phyloP scores from a whole-genome alignment of 2,329 filamentous ascomycete genomes.

The Aspergillus calidoustus region DNA sequence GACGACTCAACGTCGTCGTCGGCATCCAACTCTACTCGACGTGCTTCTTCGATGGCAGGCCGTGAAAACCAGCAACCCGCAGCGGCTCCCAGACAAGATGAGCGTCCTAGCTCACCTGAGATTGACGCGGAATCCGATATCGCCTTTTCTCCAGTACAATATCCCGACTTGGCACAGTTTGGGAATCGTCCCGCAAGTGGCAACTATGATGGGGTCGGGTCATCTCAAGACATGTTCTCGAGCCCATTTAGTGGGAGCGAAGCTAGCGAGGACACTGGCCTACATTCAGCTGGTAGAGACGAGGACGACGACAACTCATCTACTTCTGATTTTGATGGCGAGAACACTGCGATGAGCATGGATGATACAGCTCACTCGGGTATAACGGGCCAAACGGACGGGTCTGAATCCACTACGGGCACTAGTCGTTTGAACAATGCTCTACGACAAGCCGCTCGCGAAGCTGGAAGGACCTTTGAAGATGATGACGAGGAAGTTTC shows the following conservation, averaged over 20 bases:
- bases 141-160: constrained; percentile 65
- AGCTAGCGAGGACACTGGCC: constrained; percentile 50
- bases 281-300: constrained; percentile 44
- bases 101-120: constrained; percentile 66
- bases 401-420: constrained; percentile 60
- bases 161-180: constrained; percentile 68
- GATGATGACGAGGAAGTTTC: constrained; percentile 71
- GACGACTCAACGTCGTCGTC: constrained; percentile 83
- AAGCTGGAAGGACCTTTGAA: constrained; percentile 73
- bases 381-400: constrained; percentile 63
- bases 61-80: constrained; percentile 34
- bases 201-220: constrained; percentile 61
- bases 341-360: constrained; percentile 80
- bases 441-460: constrained; percentile 72
- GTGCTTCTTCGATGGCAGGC: constrained; percentile 66
- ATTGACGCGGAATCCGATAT: constrained; percentile 62
- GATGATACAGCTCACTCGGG: constrained; percentile 76
- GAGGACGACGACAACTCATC: constrained; percentile 54
- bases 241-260: constrained; percentile 72
- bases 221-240: constrained; percentile 72
- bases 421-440: constrained; percentile 77
- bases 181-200: constrained; percentile 37
- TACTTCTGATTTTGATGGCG: constrained; percentile 59
- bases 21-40: constrained; percentile 73
- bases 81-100: constrained; percentile 54